These are phyloP conservation scores for Bjerkandera adusta DNA, from an alignment of 1,284 basidiomycete genomes.

Conservation along the genomic window DNA sequence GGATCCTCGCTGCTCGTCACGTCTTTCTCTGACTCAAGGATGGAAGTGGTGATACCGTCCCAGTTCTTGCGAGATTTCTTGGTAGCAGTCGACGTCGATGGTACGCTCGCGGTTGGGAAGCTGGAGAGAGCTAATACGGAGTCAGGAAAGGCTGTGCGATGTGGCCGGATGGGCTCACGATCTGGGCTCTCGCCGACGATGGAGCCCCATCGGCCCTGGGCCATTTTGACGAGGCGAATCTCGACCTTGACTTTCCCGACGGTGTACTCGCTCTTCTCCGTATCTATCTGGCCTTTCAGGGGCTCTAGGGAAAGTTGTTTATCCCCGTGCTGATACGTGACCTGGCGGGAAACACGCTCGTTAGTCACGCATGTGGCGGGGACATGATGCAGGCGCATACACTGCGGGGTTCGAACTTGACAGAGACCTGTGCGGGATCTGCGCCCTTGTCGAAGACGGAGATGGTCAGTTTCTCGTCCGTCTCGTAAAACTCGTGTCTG, in stretches of 20 bases:
- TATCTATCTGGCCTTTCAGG: constrained; percentile 77
- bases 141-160: neutral
- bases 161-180: constrained; percentile 44
- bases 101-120: constrained; percentile 32
- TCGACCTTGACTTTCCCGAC: constrained; percentile 87
- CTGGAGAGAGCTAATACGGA: constrained; percentile 29
- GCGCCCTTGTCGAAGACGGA: constrained; percentile 81
- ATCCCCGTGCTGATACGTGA: constrained; percentile 62
- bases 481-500: constrained; percentile 90
- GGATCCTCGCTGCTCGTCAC: constrained; percentile 69
- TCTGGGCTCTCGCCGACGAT: constrained; percentile 73
- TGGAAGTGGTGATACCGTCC: constrained; percentile 75
- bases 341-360: constrained; percentile 35
- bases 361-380: neutral
- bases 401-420: constrained; percentile 63
- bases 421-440: constrained; percentile 58
- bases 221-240: constrained; percentile 63
- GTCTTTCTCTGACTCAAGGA: constrained; percentile 62
- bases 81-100: constrained; percentile 21
- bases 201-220: constrained; percentile 70
- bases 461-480: constrained; percentile 69
- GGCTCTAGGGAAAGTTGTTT: constrained; percentile 68
- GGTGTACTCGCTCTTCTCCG: constrained; percentile 58
- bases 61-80: constrained; percentile 68
- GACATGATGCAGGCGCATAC: constrained; percentile 36